Conservation (phyloP, 2,329 filamentous ascomycete genomes). For the Diaporthe batatas region DNA sequence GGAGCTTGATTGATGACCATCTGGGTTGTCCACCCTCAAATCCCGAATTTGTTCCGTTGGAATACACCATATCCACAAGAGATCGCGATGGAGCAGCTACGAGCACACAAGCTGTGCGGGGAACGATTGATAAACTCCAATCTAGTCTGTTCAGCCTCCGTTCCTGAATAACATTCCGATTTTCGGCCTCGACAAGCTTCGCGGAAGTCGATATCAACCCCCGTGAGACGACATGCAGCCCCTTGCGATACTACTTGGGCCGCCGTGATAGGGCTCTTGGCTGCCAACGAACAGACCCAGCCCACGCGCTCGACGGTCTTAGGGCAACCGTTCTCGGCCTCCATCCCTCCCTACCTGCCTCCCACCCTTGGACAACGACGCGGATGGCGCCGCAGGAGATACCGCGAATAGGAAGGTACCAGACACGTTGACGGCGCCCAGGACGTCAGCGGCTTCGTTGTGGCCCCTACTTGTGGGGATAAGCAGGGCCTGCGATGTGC, state of each 20-base stretch:
- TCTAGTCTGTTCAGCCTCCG: slow-evolving; percentile 1
- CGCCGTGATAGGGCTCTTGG: slow-evolving; percentile 19
- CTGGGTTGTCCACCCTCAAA: neutral
- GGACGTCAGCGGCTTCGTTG: neutral
- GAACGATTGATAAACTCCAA: neutral
- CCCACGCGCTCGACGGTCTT: neutral
- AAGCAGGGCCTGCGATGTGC: neutral
- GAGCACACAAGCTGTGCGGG: slow-evolving; percentile 7
- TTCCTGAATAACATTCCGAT: neutral
- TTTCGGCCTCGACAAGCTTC: slow-evolving; percentile 17
- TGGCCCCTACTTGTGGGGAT: neutral
- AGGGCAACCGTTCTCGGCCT: neutral
- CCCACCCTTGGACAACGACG: neutral
- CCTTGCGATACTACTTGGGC: neutral
- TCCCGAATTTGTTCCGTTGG: slow-evolving; percentile 14
- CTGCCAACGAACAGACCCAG: neutral
- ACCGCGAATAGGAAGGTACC: neutral
- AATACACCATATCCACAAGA: neutral
- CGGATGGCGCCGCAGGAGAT: neutral
- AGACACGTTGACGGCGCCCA: neutral
- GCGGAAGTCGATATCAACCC: neutral
- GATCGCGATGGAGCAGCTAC: slow-evolving; percentile 6
- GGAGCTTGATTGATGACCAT: neutral
- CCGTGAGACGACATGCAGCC: slow-evolving; percentile 5
- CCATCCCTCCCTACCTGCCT: neutral